A percentile compares a stretch with the other conserved stretches of the same genome.
Evolutionary conservation across 2,329 filamentous ascomycete species (phyloP).

Genomic region (Endocalyx cinctus): DNA sequence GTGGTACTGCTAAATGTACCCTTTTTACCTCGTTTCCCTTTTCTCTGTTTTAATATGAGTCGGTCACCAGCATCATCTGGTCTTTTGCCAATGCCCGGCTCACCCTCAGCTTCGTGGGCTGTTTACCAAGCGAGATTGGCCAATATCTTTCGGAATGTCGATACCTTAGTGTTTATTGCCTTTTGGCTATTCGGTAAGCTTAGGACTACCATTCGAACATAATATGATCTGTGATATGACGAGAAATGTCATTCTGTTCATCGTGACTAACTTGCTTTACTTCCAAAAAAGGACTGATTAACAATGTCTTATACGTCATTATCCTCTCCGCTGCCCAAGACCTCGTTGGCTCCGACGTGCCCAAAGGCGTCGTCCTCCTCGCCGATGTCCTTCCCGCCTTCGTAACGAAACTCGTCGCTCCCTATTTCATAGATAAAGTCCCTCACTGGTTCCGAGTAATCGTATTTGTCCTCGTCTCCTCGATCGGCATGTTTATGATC

Average conservation of each 20-base stretch:
- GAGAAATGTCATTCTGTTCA: too few species aligned
- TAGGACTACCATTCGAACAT: background rate
- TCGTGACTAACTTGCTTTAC: too few species aligned
- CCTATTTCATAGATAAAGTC: slow-evolving; percentile 88
- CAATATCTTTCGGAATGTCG: slow-evolving; percentile 60
- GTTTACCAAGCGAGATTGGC: slow-evolving; percentile 63
- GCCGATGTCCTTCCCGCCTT: slow-evolving; percentile 91
- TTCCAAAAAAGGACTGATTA: slow-evolving; percentile 66
- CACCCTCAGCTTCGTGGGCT: slow-evolving; percentile 66
- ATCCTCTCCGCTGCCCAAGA: slow-evolving; percentile 94
- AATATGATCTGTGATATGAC: background rate
- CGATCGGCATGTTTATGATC: slow-evolving; percentile 83
- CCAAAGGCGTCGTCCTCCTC: slow-evolving; percentile 88
- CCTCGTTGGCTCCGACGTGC: slow-evolving; percentile 79
- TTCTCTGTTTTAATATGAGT: too few species aligned
- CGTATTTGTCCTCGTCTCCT: slow-evolving; percentile 69
- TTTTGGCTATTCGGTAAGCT: slow-evolving; percentile 89
- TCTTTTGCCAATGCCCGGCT: slow-evolving; percentile 53
- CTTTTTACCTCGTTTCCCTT: too few species aligned
- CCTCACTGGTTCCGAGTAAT: slow-evolving; percentile 74
- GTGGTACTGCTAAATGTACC: too few species aligned
- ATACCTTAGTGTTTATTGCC: slow-evolving; percentile 68
- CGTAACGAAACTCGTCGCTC: slow-evolving; percentile 78
- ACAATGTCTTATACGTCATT: slow-evolving; percentile 97
- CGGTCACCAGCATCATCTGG: slow-evolving; percentile 22